Base-by-base conservation (phyloP, 441 rosid species). In the Populus hybrid region DNA sequence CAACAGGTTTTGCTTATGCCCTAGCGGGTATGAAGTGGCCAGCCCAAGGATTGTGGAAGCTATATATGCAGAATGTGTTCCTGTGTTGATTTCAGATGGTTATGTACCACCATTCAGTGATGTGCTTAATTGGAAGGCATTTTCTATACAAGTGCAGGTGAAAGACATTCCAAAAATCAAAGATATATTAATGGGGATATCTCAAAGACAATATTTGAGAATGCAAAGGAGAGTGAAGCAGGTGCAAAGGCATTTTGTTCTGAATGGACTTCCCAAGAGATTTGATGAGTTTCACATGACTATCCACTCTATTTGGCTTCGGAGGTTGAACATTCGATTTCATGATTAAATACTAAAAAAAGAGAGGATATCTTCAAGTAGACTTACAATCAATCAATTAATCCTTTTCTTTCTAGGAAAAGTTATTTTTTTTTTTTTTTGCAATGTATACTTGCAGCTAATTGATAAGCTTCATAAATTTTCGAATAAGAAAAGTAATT, bases 11-110 rank as follows among this genome's bases (percentile, higher is more conserved):
- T 94, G 98, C 78, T 77, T 93, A 26, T 91, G 98, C 78, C 98
- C 98, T 4, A 94, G 98, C 71, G 97, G 98, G 11, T 79, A 89
- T 2, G 98, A 94, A 69, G 98, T 94, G 34, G 98, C 97, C 24
- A 94, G 98, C 76, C 98, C 98, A 21, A 83, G 97, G 76, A 75
- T 91, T 8, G 94, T 83, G 6, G 98, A 94, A 85, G 89, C 98
- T 23, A 89, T 93, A 6, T 91, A 89, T 76, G 76, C 98, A 0
- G 95, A 88, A 67, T 94, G 98, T 34, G 87, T 91, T 8, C 97
- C 98, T 6, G 95, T 94, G 10, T 82, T 94, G 40, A 81, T 94
- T 72, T 94, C 98, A 0, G 86, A 88, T 38, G 67, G 80, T 75
- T 93, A 89, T 23, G 93, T 91, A 9, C 86, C 91, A 42, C 98